A percentile compares a stretch with the other conserved stretches of the same genome.
phyloP scores from a whole-genome alignment of 1,284 basidiomycete species.

The Fistulina hepatica region DNA sequence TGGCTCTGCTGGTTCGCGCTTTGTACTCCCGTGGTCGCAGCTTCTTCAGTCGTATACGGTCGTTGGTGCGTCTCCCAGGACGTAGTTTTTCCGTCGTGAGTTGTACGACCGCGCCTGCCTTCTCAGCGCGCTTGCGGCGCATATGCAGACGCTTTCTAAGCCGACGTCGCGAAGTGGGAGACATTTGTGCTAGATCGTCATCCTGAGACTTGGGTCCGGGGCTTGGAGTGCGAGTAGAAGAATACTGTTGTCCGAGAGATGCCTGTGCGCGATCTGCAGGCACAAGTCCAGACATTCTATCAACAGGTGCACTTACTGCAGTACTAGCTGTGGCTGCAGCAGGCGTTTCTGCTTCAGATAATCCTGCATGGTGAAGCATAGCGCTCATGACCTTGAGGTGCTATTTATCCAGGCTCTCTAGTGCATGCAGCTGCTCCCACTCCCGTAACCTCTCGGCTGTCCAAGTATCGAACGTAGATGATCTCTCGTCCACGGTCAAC shows the following conservation, averaged over 20 bases:
- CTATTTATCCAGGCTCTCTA: slow-evolving; percentile 26
- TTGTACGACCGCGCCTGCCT: slow-evolving; percentile 26
- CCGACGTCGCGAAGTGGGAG: slow-evolving; percentile 43
- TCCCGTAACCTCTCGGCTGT: slow-evolving; percentile 24
- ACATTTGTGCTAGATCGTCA: slow-evolving; percentile 9
- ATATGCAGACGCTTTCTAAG: slow-evolving; percentile 56
- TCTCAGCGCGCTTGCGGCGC: slow-evolving; percentile 54
- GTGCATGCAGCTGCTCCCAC: slow-evolving; percentile 19
- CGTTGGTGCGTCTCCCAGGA: slow-evolving; percentile 33
- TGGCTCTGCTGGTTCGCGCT: slow-evolving; percentile 10
- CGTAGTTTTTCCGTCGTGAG: slow-evolving; percentile 29
- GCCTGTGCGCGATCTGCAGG: no score
- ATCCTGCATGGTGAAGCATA: no score
- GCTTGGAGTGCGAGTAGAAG: slow-evolving; percentile 21
- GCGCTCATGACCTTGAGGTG: slow-evolving; percentile 38
- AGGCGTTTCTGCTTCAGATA: no score
- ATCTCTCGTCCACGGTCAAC: slow-evolving; percentile 48
- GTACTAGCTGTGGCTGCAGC: no score
- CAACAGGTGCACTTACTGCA: no score
- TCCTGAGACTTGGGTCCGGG: slow-evolving; percentile 8
- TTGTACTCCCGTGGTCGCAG: slow-evolving; percentile 22
- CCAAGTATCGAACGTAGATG: slow-evolving; percentile 31
- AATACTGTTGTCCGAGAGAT: no score
- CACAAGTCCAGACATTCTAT: no score
- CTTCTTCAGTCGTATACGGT: slow-evolving; percentile 16